Evolutionary conservation across 495 filamentous ascomycete species (phyloP).

Genomic region (Podospora bellae-mahoneyi): DNA sequence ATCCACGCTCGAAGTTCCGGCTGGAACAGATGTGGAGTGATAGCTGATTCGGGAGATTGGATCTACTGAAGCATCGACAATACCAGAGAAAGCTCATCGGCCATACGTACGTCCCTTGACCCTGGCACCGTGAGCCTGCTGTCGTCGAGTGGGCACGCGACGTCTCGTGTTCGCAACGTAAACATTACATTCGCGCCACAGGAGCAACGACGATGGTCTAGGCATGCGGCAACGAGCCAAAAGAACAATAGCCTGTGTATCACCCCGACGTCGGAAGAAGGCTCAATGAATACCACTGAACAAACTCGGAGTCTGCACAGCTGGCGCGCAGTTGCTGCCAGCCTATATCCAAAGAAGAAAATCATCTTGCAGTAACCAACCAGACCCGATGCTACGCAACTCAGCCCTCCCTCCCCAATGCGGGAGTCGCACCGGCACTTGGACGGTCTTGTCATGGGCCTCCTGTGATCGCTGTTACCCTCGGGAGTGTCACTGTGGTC

Average conservation of each 20-base stretch:
- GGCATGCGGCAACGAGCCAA: background rate
- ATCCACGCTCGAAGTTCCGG: background rate
- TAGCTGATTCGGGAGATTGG: background rate
- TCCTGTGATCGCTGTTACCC: background rate
- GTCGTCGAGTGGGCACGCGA: background rate
- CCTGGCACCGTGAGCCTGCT: background rate
- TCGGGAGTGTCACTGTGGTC: background rate
- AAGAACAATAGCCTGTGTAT: background rate
- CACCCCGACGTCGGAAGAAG: constrained; percentile 10
- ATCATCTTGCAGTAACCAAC: background rate
- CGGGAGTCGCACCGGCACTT: constrained; percentile 16
- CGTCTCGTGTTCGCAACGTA: background rate
- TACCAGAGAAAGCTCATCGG: background rate
- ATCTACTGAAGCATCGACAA: background rate
- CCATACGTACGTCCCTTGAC: background rate
- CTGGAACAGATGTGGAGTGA: background rate
- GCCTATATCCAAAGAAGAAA: background rate
- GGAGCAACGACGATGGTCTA: background rate
- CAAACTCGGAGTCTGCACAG: background rate
- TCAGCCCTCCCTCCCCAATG: background rate
- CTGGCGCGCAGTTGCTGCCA: background rate
- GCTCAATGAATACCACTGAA: background rate
- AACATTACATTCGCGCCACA: background rate
- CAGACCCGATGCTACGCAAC: constrained; percentile 7
- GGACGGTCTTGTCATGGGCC: background rate